A percentile compares a stretch with the other conserved stretches of the same genome.
These are phyloP conservation scores for Pseudoturritis turrita DNA, from an alignment of 345 rosid genomes.

Conservation along the genomic window DNA sequence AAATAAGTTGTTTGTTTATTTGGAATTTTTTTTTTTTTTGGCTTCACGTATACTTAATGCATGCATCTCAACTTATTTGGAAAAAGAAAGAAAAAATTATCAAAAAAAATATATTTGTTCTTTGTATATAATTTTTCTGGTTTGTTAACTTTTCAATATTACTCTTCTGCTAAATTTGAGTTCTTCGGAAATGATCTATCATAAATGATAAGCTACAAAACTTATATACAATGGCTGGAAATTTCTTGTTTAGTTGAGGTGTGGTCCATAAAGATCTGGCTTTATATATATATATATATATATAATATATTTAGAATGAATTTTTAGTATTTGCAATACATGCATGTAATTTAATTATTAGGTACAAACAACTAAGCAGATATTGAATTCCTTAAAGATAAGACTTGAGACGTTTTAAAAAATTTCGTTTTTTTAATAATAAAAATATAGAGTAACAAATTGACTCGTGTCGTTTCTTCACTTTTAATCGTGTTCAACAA, in stretches of 20 bases:
- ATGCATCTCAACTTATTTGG: not conserved
- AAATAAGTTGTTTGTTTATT: not conserved
- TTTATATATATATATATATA: not conserved
- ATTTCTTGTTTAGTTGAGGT: not conserved
- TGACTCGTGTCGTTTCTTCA: conserved; percentile 20
- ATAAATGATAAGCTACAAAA: not conserved
- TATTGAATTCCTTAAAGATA: not conserved
- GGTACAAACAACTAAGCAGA: not conserved
- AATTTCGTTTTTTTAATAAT: not conserved
- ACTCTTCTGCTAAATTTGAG: not conserved
- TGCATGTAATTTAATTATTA: not conserved
- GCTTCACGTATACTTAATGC: not conserved
- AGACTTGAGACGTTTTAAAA: conserved; percentile 1
- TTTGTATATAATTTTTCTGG: not conserved
- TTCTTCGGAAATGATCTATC: not conserved
- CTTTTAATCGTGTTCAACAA: not conserved
- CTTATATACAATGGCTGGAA: not conserved
- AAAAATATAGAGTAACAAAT: not conserved
- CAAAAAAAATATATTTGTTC: not conserved
- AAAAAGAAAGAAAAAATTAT: not conserved
- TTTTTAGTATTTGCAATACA: not conserved
- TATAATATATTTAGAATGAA: not conserved
- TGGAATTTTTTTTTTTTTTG: not conserved
- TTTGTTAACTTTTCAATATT: not conserved
- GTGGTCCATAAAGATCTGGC: not conserved